phyloP scores from a whole-genome alignment of 129 eudicot genomes.

The Escallonia herrerae region DNA sequence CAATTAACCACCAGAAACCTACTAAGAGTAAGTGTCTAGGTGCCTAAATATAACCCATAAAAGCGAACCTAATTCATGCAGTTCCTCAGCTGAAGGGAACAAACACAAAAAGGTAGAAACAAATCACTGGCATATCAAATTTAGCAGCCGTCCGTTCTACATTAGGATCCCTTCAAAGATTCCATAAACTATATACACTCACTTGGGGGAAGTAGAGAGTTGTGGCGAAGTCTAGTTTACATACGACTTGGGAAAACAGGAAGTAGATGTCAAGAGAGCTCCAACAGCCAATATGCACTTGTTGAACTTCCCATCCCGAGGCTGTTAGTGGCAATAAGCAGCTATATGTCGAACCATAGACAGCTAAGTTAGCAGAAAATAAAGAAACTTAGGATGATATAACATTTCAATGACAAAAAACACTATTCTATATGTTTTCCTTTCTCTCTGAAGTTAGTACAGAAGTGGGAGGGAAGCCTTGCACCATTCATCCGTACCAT shows the following conservation, averaged over 20 bases:
- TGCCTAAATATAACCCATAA: no score
- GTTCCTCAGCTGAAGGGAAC: background rate
- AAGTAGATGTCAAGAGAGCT: conserved; percentile 5
- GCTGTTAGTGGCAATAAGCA: conserved; percentile 17
- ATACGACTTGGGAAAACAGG: conserved; percentile 8
- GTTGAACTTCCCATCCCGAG: conserved; percentile 10
- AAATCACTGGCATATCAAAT: background rate
- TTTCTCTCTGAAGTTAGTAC: conserved; percentile 47
- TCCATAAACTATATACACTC: conserved; percentile 43
- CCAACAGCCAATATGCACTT: conserved; percentile 16
- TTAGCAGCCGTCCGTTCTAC: conserved; percentile 9
- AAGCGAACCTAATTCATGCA: no score
- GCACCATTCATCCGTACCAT: conserved; percentile 13
- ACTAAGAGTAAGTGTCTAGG: no score
- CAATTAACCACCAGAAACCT: no score
- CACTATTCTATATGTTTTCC: conserved; percentile 47
- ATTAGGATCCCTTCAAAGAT: conserved; percentile 28
- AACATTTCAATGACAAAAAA: conserved; percentile 30
- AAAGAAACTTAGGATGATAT: conserved; percentile 25
- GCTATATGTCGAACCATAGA: conserved; percentile 15
- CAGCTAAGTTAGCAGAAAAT: conserved; percentile 23
- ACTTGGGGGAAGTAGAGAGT: conserved; percentile 18
- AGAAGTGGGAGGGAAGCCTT: conserved; percentile 16
- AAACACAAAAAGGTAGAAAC: background rate
- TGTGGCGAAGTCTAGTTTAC: conserved; percentile 20